Evolutionary conservation across 306 rosid genomes (phyloP), one percentile per base, ranked within the genome.

Genomic region (Ziziphus jujuba): DNA sequence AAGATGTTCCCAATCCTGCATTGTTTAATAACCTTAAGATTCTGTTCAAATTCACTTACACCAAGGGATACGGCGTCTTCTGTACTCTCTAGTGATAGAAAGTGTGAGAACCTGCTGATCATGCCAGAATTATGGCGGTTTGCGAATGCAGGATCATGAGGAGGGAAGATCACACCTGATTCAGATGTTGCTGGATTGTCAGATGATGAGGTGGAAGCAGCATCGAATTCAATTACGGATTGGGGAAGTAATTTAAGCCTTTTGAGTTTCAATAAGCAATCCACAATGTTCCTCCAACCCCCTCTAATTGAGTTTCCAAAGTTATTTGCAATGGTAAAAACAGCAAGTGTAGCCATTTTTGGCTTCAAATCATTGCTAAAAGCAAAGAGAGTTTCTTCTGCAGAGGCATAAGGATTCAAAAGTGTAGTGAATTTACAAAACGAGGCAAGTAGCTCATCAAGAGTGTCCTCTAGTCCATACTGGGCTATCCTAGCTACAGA

Each of bases 201-300:
- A 2, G 55, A 36, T 50, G 80, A 62, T 50, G 61, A 48, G 43
- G 76, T 56, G 35, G 80, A 48, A 72, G 77, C 72, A 55, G 66
- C 56, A 33, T 90, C 96, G 43, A 80, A 77, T 31, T 93, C 96
- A 49, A 93, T 25, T 61, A 75, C 83, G 48, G 93, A 83, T 59
- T 77, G 95, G 9, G 97, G 91, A 47, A 93, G 79, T 13, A 93
- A 79, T 70, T 84, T 88, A 51, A 90, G 90, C 81, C 74, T 81
- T 65, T 90, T 93, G 72, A 93, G 99, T 78, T 93, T 93, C 56
- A 88, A 72, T 73, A 93, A 69, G 77, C 99, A 93, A 58, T 93
- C 97, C 40, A 93, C 82, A 51, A 93, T 80, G 77, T 85, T 93
- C 82, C 87, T 88, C 97, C 99, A 93, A 49, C 95, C 96, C 15